Evolutionary conservation across 129 eudicot species (phyloP), one percentile per base, ranked within the genome.

Genomic region (Saussurea involucrata): DNA sequence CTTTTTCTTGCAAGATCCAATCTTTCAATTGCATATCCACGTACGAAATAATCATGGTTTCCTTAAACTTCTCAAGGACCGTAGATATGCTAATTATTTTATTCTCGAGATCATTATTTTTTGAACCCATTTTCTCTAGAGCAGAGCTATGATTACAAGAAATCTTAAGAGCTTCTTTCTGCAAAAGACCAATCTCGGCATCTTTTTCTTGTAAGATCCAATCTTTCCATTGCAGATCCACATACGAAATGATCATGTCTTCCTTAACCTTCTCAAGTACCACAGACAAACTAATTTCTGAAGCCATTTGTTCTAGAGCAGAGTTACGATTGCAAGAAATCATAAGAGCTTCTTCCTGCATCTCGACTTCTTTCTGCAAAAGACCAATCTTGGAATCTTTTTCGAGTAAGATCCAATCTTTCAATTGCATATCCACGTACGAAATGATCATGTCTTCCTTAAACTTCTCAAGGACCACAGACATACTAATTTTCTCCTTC

Each of bases 261-360:
- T 46, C 58, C 58, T 46, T 46, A 46, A 46, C 15, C 49, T 75
- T 40, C 63, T 75, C 79, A 63, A 33, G 40, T 65, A 72, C 76
- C 80, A 81, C 66, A 40, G 85, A 80, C 55, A 77, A 68, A 55
- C 65, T 80, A 66, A 77, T 72, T 76, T 64, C 82, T 61, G 37
- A 63, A 4, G 70, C 28, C 67, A 73, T 33, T 1, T 73, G 22
- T 21, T 57, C 68, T 58, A 73, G 13, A 8, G 46, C 46, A 37
- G 46, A 37, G 46, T 13, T 37, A 37, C 13, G 46, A 9, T 37
- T 37, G 9, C 10, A 40, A 1, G 49, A 40, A 44, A 76, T 20
- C 29, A 42, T 76, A 11, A 76, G 29, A 29, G 63, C 49, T 42
- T 66, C 55, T 24, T 29, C 18, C 34, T 67, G 73, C 80, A 65